Evolutionary conservation across 2,329 filamentous ascomycete species (phyloP).

Genomic region (Trichoderma aggressivum): DNA sequence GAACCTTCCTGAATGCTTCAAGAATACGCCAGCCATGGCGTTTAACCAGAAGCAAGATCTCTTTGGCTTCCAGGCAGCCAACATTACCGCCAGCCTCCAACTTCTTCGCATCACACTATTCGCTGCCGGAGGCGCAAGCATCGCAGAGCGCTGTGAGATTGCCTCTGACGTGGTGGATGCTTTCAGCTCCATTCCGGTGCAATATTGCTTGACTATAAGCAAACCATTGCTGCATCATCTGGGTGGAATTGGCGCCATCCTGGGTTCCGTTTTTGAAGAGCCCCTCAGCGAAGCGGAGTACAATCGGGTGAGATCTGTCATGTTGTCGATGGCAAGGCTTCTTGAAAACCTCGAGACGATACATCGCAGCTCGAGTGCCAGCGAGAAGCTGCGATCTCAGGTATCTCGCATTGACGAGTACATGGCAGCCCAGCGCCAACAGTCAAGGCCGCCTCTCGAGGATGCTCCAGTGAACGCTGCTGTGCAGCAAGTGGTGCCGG

Average conservation of each 20-base stretch:
- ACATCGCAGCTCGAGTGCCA: conserved; percentile 24
- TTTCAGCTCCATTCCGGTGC: conserved; percentile 25
- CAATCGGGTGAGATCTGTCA: conserved; percentile 27
- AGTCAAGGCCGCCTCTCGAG: not conserved
- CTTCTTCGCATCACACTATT: conserved; percentile 33
- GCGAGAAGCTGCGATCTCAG: conserved; percentile 24
- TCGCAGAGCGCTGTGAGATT: conserved; percentile 31
- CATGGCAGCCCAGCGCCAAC: conserved; percentile 22
- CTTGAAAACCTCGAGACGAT: conserved; percentile 29
- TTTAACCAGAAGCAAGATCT: conserved; percentile 30
- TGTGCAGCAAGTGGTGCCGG: not conserved
- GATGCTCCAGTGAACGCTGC: conserved; percentile 1
- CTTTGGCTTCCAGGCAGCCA: conserved; percentile 36
- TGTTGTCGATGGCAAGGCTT: conserved; percentile 32
- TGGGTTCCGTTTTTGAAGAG: conserved; percentile 34
- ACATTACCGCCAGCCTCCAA: conserved; percentile 35
- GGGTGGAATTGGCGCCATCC: conserved; percentile 33
- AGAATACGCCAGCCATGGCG: conserved; percentile 27
- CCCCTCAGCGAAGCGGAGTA: conserved; percentile 30
- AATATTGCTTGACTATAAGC: conserved; percentile 29
- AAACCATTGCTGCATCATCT: conserved; percentile 34
- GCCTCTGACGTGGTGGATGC: conserved; percentile 30
- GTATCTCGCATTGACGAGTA: conserved; percentile 28
- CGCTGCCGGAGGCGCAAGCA: conserved; percentile 27
- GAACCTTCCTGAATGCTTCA: conserved; percentile 29